These are phyloP conservation scores for Polytolypa hystricis DNA, from an alignment of 2,329 filamentous ascomycete species.

Conservation along the genomic window DNA sequence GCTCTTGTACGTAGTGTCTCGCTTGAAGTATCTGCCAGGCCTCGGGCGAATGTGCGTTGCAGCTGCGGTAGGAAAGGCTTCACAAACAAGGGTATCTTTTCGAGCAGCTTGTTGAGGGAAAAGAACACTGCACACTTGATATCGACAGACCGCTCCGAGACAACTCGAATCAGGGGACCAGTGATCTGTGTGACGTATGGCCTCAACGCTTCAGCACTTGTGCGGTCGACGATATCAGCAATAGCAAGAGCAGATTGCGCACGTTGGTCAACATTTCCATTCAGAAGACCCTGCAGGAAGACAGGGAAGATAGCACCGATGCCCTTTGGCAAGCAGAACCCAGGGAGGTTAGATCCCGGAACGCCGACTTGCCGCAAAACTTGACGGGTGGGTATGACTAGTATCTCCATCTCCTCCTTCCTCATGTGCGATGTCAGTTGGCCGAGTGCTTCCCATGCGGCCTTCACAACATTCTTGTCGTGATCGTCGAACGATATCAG, in stretches of 20 bases:
- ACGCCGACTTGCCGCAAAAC: slow-evolving; percentile 82
- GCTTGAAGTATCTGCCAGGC: slow-evolving; percentile 83
- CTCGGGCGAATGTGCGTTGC: slow-evolving; percentile 93
- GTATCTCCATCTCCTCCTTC: slow-evolving; percentile 96
- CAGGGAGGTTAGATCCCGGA: slow-evolving; percentile 69
- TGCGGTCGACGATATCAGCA: slow-evolving; percentile 89
- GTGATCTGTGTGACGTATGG: slow-evolving; percentile 97
- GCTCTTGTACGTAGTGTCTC: slow-evolving; percentile 78
- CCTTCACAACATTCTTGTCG: slow-evolving; percentile 74
- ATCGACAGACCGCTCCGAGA: slow-evolving; percentile 90
- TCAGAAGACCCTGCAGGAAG: slow-evolving; percentile 95
- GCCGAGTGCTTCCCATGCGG: slow-evolving; percentile 75
- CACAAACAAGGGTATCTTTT: slow-evolving; percentile 90
- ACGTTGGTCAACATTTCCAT: slow-evolving; percentile 83
- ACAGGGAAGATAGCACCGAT: slow-evolving; percentile 95
- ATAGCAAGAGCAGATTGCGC: slow-evolving; percentile 87
- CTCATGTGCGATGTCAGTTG: slow-evolving; percentile 79
- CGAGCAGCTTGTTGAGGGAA: slow-evolving; percentile 85
- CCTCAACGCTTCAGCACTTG: slow-evolving; percentile 75
- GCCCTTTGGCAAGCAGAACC: slow-evolving; percentile 86
- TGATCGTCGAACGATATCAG: slow-evolving; percentile 86
- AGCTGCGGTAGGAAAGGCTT: slow-evolving; percentile 96
- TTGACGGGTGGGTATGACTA: slow-evolving; percentile 77
- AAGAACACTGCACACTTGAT: slow-evolving; percentile 86
- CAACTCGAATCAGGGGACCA: slow-evolving; percentile 91